A percentile compares a stretch with the other conserved stretches of the same genome.
phyloP scores from a whole-genome alignment of 1,139 yeast species.

The Candida anutae region DNA sequence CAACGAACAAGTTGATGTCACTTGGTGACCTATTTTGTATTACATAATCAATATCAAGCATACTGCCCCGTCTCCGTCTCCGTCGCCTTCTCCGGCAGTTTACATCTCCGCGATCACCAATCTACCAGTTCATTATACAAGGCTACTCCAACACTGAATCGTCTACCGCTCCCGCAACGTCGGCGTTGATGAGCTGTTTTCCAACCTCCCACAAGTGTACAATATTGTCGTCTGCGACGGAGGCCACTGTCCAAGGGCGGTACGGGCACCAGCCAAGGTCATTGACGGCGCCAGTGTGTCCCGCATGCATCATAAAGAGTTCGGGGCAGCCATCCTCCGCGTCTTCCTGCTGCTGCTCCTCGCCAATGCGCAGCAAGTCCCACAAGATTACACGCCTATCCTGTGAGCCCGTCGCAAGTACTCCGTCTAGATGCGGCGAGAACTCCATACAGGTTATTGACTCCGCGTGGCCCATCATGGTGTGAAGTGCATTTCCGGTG shows the following conservation, averaged over 20 bases:
- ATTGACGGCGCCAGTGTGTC: slow-evolving; percentile 69
- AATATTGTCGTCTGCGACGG: slow-evolving; percentile 70
- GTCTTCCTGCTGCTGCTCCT: slow-evolving; percentile 74
- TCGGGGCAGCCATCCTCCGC: slow-evolving; percentile 81
- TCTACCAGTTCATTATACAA: too few relatives aligned
- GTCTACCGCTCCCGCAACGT: slow-evolving; percentile 6
- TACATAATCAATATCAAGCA: too few relatives aligned
- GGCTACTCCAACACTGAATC: slow-evolving; percentile 9
- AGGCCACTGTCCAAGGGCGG: slow-evolving; percentile 65
- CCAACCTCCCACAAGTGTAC: slow-evolving; percentile 73
- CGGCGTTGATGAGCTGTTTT: slow-evolving; percentile 37
- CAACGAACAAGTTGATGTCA: not conserved
- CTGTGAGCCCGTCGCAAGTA: slow-evolving; percentile 64
- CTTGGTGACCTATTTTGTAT: not conserved
- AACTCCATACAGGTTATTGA: slow-evolving; percentile 64
- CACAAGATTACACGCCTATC: slow-evolving; percentile 68
- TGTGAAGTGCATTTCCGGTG: slow-evolving; percentile 39
- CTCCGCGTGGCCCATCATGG: slow-evolving; percentile 73
- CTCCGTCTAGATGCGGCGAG: slow-evolving; percentile 63
- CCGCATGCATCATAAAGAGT: slow-evolving; percentile 79
- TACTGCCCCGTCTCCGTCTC: too few relatives aligned
- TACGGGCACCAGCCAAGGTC: slow-evolving; percentile 67
- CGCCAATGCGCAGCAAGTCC: slow-evolving; percentile 69
- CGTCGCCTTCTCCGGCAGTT: too few relatives aligned
- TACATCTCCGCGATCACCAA: too few relatives aligned